These are phyloP conservation scores for Wickerhamiella nectarea DNA, from an alignment of 805 yeast genomes.

Conservation along the genomic window DNA sequence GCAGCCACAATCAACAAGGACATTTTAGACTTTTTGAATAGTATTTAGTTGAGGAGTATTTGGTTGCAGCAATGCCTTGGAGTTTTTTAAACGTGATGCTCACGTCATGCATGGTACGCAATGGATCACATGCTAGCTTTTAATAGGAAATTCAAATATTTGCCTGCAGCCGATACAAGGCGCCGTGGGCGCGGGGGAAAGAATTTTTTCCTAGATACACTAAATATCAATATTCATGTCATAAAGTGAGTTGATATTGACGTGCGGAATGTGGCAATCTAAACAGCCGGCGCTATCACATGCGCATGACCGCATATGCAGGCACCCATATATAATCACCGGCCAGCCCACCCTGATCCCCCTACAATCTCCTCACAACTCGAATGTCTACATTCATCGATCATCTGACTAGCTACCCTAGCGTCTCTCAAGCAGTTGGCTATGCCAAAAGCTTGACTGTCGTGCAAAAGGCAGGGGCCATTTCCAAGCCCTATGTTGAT, in stretches of 20 bases:
- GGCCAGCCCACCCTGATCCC: neutral
- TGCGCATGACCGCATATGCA: constrained; percentile 1
- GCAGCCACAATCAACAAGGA: constrained; percentile 18
- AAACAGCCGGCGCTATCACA: neutral
- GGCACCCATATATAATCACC: neutral
- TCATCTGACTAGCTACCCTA: constrained; percentile 38
- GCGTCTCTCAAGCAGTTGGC: constrained; percentile 44
- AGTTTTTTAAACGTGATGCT: neutral
- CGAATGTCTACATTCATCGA: constrained; percentile 33
- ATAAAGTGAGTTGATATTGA: too few species aligned
- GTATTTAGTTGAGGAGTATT: too few species aligned
- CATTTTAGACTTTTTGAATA: constrained; percentile 1
- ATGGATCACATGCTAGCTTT: neutral
- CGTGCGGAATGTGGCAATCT: neutral
- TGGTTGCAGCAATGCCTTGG: neutral
- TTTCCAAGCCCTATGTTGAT: constrained; percentile 9
- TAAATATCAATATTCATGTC: too few species aligned
- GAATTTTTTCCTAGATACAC: too few species aligned
- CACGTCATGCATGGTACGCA: neutral
- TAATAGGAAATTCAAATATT: too few species aligned
- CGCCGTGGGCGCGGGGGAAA: too few species aligned
- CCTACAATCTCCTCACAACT: constrained; percentile 1
- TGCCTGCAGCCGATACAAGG: too few species aligned
- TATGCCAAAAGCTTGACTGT: constrained; percentile 46
- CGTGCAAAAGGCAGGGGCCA: constrained; percentile 25